Conservation (phyloP, 768 basidiomycete species). For the Melanogaster broomeanus region DNA sequence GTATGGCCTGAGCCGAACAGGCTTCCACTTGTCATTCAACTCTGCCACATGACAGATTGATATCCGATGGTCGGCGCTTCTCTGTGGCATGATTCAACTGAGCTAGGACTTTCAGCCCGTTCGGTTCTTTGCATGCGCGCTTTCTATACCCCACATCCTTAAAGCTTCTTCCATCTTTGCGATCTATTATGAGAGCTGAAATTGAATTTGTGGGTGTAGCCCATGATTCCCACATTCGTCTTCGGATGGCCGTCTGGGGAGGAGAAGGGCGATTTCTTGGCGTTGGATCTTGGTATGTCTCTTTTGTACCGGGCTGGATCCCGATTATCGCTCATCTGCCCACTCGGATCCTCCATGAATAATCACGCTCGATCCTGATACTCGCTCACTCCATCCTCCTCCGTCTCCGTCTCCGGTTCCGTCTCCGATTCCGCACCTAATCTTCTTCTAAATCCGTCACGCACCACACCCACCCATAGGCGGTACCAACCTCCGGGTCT, state of each 20-base stretch:
- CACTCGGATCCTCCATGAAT: background rate
- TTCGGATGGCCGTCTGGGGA: slow-evolving; percentile 93
- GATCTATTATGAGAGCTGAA: background rate
- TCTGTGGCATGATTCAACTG: background rate
- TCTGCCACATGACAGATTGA: too few relatives aligned
- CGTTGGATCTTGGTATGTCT: slow-evolving; percentile 79
- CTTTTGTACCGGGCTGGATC: too few relatives aligned
- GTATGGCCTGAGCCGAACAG: background rate
- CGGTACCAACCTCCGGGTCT: slow-evolving; percentile 98
- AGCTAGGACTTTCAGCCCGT: too few relatives aligned
- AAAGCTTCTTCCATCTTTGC: background rate
- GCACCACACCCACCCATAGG: slow-evolving; percentile 42
- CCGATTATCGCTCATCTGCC: too few relatives aligned
- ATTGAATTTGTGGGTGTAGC: slow-evolving; percentile 42
- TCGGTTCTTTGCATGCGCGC: background rate
- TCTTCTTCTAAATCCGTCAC: too few relatives aligned
- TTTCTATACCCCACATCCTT: background rate
- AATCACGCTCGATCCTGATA: background rate
- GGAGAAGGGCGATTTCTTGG: slow-evolving; percentile 88
- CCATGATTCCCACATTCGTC: slow-evolving; percentile 96
- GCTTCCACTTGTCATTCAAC: background rate
- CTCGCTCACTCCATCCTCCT: background rate
- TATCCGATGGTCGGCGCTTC: background rate
- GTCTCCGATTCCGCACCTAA: too few relatives aligned
- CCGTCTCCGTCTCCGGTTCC: too few relatives aligned